Evolutionary conservation across 164 flowering plant species (phyloP).

Genomic region (Vitis rupestris): DNA sequence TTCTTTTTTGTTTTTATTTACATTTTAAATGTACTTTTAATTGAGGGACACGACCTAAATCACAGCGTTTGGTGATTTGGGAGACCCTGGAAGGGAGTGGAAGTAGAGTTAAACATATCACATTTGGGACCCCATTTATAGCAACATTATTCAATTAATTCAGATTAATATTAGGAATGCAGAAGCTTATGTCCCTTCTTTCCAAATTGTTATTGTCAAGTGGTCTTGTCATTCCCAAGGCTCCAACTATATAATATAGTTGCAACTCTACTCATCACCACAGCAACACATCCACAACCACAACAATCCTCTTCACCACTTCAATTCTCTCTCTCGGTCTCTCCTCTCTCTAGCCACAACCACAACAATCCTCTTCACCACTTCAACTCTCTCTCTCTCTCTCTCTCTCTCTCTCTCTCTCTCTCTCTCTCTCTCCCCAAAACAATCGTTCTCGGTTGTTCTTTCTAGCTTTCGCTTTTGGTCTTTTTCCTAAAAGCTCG

Average conservation of each 20-base stretch:
- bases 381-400: slow-evolving; percentile 3
- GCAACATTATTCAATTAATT: no score
- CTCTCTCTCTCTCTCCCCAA: background rate
- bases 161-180: no score
- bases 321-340: background rate
- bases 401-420: background rate
- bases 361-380: background rate
- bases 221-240: background rate
- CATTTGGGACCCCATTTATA: no score
- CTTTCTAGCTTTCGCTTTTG: background rate
- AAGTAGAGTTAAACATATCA: no score
- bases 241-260: slow-evolving; percentile 14
- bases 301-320: background rate
- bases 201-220: no score
- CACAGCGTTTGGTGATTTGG: background rate
- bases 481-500: background rate
- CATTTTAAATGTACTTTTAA: background rate
- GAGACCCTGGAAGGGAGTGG: no score
- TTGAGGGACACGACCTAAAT: background rate
- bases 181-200: no score
- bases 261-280: background rate
- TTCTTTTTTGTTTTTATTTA: background rate
- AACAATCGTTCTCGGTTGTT: background rate
- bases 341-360: background rate
- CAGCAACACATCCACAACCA: no score